Evolutionary conservation across 805 yeast species (phyloP).

Genomic region (Wickerhamiella australiensis): DNA sequence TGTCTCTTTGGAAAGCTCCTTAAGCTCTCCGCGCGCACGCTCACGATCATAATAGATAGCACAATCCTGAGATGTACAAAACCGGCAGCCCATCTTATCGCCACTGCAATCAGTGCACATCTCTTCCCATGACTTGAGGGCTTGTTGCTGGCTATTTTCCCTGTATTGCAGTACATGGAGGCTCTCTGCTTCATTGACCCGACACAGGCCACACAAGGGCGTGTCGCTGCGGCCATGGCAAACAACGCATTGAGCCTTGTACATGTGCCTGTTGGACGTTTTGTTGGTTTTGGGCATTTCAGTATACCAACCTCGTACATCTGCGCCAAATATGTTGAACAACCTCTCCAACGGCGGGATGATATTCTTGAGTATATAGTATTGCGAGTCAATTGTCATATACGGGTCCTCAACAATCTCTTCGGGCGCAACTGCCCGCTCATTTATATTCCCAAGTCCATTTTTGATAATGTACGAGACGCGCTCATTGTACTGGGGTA

Average conservation of each 20-base stretch:
- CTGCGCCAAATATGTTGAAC: slow-evolving; percentile 72
- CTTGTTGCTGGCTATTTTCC: slow-evolving; percentile 9
- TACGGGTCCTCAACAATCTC: slow-evolving; percentile 42
- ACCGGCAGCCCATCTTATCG: not conserved
- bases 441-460: slow-evolving; percentile 51
- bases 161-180: slow-evolving; percentile 14
- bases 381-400: slow-evolving; percentile 55
- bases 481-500: slow-evolving; percentile 80
- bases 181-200: slow-evolving; percentile 11
- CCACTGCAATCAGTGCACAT: slow-evolving; percentile 18
- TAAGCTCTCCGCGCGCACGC: not conserved
- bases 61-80: slow-evolving; percentile 21
- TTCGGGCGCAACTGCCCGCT: slow-evolving; percentile 69
- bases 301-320: slow-evolving; percentile 61
- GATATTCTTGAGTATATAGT: slow-evolving; percentile 70
- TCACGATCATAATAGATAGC: slow-evolving; percentile 18
- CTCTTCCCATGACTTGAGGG: slow-evolving; percentile 1
- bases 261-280: not conserved
- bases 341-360: slow-evolving; percentile 84
- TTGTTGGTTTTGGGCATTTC: slow-evolving; percentile 40
- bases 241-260: slow-evolving; percentile 15
- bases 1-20: not conserved
- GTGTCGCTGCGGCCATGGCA: slow-evolving; percentile 13
- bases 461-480: slow-evolving; percentile 74
- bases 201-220: slow-evolving; percentile 13